Evolutionary conservation across 305 asterid genomes (phyloP), one percentile per base, ranked within the genome.

Genomic region (Fraxinus latifolia): DNA sequence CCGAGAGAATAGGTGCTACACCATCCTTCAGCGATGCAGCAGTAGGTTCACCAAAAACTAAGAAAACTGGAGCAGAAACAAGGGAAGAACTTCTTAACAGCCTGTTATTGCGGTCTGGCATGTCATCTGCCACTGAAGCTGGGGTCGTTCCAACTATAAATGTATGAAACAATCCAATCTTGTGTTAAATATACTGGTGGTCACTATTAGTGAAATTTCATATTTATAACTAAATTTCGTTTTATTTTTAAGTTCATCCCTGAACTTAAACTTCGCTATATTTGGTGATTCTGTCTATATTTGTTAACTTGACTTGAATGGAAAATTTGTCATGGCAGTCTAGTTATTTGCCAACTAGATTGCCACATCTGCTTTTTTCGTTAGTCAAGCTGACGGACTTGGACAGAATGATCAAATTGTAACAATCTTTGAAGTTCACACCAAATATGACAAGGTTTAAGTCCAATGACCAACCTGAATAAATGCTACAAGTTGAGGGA

Each of bases 21-120:
- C 90, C 95, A 62, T 86, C 97, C 70, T 91, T 90, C 74, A 81
- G 89, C 62, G 99, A 90, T 65, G 36, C 74, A 67, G 36, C 92
- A n/a, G 75, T 77, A 80, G 92, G 92, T 34, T 93, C 99, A 31
- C 98, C 98, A 67, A 94, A 94, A 90, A 90, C 89, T 42, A 96
- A 94, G 94, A 96, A 94, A 88, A 90, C 98, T 9, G 99, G 97
- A 82, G 94, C 91, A 77, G 99, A 96, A 86, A 92, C 98, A 15
- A 89, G 95, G 90, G 99, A 91, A 85, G 98, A 95, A 82, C 94
- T 90, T 84, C 86, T 91, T 82, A 94, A 53, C 84, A 90, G 92
- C 88, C 87, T 91, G 82, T 84, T 89, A 82, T 89, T 91, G 47
- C 90, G 94, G 90, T 85, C 97, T 19, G 94, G 91, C 79, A 78